Percentiles rank a stretch among this genome's conserved stretches.
These are phyloP conservation scores for Kuraishia molischiana DNA, from an alignment of 805 yeast species.

Conservation along the genomic window DNA sequence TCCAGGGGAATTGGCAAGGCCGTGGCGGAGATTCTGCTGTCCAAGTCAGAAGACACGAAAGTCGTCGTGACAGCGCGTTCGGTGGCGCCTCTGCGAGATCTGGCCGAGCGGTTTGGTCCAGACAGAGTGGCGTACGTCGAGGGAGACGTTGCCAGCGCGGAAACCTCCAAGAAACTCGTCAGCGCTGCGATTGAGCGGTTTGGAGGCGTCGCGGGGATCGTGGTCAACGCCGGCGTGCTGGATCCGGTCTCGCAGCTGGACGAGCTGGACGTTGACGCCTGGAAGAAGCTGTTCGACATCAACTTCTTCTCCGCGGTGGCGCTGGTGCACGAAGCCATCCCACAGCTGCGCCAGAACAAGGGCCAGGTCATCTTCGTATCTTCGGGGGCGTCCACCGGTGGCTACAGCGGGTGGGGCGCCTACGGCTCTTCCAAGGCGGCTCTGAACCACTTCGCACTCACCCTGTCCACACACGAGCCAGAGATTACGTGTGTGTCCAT, in stretches of 20 bases:
- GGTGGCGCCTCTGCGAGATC: constrained; percentile 30
- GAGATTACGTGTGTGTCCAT: constrained; percentile 54
- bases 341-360: constrained; percentile 40
- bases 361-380: constrained; percentile 76
- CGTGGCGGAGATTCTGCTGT: constrained; percentile 44
- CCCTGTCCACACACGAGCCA: constrained; percentile 61
- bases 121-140: constrained; percentile 38
- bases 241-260: constrained; percentile 61
- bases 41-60: constrained; percentile 21
- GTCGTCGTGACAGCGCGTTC: constrained; percentile 73
- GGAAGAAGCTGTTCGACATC: constrained; percentile 63
- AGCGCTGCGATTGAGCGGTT: constrained; percentile 33
- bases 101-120: constrained; percentile 33
- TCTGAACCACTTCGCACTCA: constrained; percentile 60
- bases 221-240: constrained; percentile 77
- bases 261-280: constrained; percentile 39
- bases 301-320: constrained; percentile 71
- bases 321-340: constrained; percentile 44
- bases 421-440: constrained; percentile 89
- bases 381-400: constrained; percentile 72
- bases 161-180: constrained; percentile 27
- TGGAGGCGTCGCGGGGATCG: constrained; percentile 52
- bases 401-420: constrained; percentile 78
- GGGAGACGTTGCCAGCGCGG: constrained; percentile 50
- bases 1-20: constrained; percentile 81